A percentile compares a stretch with the other conserved stretches of the same genome.
Conservation (phyloP, 1,284 basidiomycete species). For the Fomitopsis palustris region DNA sequence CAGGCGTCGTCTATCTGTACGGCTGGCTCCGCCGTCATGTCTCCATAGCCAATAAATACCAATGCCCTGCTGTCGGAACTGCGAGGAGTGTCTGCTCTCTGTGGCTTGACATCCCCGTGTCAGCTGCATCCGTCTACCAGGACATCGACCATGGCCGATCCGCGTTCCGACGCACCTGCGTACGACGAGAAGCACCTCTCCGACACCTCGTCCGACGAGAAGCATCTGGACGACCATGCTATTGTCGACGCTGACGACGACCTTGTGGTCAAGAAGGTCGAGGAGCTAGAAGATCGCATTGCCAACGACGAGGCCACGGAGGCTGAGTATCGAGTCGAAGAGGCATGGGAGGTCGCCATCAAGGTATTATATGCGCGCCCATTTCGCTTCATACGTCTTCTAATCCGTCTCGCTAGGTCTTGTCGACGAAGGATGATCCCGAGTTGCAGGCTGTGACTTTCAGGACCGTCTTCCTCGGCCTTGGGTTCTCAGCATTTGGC, state of each 20-base stretch:
- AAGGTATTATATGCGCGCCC: constrained; percentile 22
- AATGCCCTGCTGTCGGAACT: too few relatives aligned
- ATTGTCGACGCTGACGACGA: constrained; percentile 20
- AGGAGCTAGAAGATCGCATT: constrained; percentile 36
- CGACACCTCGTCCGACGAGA: constrained; percentile 5
- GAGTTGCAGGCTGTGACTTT: constrained; percentile 35
- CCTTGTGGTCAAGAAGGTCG: constrained; percentile 26
- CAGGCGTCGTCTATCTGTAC: too few relatives aligned
- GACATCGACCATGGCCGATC: constrained; percentile 2
- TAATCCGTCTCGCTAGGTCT: constrained; percentile 20
- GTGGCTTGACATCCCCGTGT: not conserved
- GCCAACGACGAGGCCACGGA: constrained; percentile 27
- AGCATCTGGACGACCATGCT: constrained; percentile 5
- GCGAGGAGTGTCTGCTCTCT: not conserved
- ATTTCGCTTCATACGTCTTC: not conserved
- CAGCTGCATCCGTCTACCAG: not conserved
- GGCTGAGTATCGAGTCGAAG: constrained; percentile 30
- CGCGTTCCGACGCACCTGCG: not conserved
- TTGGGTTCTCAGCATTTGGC: constrained; percentile 33
- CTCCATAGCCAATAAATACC: not conserved
- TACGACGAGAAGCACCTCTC: constrained; percentile 7
- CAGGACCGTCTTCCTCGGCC: constrained; percentile 32
- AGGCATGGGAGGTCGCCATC: constrained; percentile 34
- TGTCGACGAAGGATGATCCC: constrained; percentile 37
- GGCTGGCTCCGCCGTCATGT: too few relatives aligned